Percentiles rank a stretch among this genome's conserved stretches.
phyloP scores from a whole-genome alignment of 345 rosid genomes.

The Eucalyptus erythrocorys region DNA sequence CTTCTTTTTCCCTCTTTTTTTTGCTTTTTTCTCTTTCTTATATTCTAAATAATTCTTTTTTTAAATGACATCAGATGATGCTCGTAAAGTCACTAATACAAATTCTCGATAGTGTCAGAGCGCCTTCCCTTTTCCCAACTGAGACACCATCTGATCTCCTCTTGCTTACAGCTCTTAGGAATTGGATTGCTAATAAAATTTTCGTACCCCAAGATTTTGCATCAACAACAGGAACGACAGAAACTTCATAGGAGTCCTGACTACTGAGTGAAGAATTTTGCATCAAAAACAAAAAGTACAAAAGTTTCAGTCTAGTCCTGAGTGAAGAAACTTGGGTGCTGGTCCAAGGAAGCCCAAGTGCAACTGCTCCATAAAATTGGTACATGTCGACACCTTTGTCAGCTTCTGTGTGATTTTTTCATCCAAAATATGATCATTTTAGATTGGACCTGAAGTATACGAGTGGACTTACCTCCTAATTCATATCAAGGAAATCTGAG shows the following conservation, averaged over 20 bases:
- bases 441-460: background rate
- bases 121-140: background rate
- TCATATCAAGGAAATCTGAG: background rate
- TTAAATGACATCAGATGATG: background rate
- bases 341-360: background rate
- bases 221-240: background rate
- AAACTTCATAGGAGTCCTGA: background rate
- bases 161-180: background rate
- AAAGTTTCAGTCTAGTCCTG: background rate
- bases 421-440: background rate
- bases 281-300: background rate
- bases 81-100: background rate
- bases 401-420: background rate
- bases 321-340: background rate
- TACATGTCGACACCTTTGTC: background rate
- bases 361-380: background rate
- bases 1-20: background rate
- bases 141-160: background rate
- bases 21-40: background rate
- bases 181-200: background rate
- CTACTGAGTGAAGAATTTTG: background rate
- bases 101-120: background rate
- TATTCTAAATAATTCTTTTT: background rate
- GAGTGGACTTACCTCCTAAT: background rate
- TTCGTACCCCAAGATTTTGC: background rate